These are phyloP conservation scores for Leishmania braziliensis DNA, from an alignment of 208 protist genomes.

Conservation along the genomic window DNA sequence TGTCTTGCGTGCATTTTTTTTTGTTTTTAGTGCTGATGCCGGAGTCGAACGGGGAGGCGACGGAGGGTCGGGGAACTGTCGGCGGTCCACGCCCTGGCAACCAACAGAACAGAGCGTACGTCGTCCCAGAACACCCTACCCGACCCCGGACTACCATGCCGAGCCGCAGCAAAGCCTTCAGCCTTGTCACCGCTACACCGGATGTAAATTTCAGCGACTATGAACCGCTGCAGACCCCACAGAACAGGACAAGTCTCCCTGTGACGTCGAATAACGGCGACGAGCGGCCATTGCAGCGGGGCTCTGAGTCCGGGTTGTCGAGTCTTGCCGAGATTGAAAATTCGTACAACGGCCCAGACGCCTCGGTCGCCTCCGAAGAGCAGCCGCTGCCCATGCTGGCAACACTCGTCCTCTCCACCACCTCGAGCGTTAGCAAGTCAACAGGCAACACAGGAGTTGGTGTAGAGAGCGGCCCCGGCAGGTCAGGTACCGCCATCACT, in stretches of 20 bases:
- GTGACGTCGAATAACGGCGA: not conserved
- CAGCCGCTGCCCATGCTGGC: constrained; percentile 20
- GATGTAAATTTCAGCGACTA: constrained; percentile 15
- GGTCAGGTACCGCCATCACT: not conserved
- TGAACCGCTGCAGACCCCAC: not conserved
- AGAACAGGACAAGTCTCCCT: not conserved
- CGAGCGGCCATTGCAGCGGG: not conserved
- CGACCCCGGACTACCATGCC: not conserved
- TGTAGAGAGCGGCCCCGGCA: not conserved
- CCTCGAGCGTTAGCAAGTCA: not conserved
- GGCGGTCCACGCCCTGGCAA: not conserved
- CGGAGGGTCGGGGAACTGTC: not conserved
- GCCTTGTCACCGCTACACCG: constrained; percentile 10
- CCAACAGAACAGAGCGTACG: not conserved
- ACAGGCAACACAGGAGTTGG: not conserved
- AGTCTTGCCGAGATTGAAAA: not conserved
- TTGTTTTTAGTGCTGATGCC: constrained; percentile 2
- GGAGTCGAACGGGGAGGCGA: not conserved
- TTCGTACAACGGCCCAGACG: constrained; percentile 5
- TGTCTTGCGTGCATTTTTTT: not conserved
- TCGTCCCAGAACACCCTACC: not conserved
- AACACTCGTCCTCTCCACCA: constrained; percentile 3
- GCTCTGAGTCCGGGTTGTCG: constrained; percentile 2
- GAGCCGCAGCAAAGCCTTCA: not conserved
- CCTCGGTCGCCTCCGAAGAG: not conserved